Base-by-base conservation (phyloP, 192 early-diverging fungal species). In the Mortierella hygrophila region DNA sequence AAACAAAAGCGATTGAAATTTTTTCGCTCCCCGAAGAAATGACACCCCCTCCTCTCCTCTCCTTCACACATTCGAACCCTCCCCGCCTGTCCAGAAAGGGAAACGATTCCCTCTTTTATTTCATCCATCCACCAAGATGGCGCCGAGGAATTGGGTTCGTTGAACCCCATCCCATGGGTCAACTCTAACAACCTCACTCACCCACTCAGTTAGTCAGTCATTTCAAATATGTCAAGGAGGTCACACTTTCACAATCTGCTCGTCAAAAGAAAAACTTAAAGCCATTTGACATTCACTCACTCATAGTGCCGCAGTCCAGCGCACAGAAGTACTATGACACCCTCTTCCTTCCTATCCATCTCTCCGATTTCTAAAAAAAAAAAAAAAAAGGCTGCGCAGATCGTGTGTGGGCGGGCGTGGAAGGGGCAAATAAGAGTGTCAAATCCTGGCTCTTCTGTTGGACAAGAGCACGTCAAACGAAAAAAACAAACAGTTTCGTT, bases 391-490 rank as follows among this genome's bases (percentile, higher is more conserved):
- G 55, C 55, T 57, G 55, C 55, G 55, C 55, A 57, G 55, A 57
- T 57, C 55, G 55, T 54, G 5, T 21, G 52, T 54, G 5, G 52
- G 3, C 52, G 21, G 47, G 47, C 18, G 52, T 57, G 54, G 23
- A 57, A 57, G 54, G 9, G 52, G 52, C 6, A 8, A 1, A 1
- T 0, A 37, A 37, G 26, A 55, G 65, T 40, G 60, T 70, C 63
- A 70, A 77, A 70, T 70, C 44, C 47, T 46, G 47, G 4, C 47
- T 70, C 1, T 15, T 70, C 20, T 78, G 32, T 40, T 46, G 75
- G 54, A 68, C 54, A 77, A 40, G 57, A 77, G 40, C 41, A n/a
- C 52, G 47, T 21, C 13, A 60, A 60, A 40, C 52, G 54, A 60
- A 40, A 20, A 15, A 46, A 46, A 55, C 52, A 18, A 18, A 55